phyloP scores from a whole-genome alignment of 225 moss, liverwort and hornwort species.

The Climacium dendroides region DNA sequence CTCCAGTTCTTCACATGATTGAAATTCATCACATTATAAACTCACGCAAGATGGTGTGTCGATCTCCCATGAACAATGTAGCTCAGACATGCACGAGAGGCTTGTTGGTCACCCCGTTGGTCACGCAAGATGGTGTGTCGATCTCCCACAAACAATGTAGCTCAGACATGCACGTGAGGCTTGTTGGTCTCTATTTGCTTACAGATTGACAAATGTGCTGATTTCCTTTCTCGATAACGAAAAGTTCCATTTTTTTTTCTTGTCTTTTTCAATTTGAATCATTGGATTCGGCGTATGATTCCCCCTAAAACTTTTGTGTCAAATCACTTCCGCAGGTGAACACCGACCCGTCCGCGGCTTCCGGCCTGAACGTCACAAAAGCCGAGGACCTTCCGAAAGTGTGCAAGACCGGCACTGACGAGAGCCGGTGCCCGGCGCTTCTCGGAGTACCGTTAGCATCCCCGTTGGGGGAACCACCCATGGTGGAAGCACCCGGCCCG shows the following conservation, averaged over 20 bases:
- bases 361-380: constrained; percentile 15
- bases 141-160: no score
- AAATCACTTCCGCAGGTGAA: not conserved
- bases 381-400: not conserved
- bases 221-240: no score
- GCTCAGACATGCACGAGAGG: not conserved
- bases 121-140: no score
- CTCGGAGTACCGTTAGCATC: constrained; percentile 2
- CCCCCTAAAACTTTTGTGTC: not conserved
- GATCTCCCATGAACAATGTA: not conserved
- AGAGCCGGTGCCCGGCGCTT: constrained; percentile 2
- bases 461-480: not conserved
- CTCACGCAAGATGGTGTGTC: not conserved
- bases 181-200: not conserved
- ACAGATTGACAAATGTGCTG: not conserved
- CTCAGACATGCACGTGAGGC: no score
- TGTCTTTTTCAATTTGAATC: no score
- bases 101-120: no score
- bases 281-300: not conserved
- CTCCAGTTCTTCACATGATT: not conserved
- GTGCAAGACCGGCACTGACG: not conserved
- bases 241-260: not conserved
- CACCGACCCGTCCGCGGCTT: not conserved
- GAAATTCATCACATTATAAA: no score
- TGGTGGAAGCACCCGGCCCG: not conserved